Evolutionary conservation across 345 rosid genomes (phyloP).

Genomic region (Iberis pinnata): DNA sequence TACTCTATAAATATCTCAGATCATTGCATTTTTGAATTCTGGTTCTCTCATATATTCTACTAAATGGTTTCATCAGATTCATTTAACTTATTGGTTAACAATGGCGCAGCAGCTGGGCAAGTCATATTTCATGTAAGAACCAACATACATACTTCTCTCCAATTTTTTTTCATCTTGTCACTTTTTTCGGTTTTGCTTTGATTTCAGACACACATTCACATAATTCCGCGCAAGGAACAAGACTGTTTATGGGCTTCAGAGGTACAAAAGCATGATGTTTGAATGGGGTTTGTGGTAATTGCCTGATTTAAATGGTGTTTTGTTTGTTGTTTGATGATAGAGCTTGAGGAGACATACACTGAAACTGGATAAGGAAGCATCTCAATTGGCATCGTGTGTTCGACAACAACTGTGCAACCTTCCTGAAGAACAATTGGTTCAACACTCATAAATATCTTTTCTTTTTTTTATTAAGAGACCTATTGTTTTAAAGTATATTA

Average conservation of each 20-base stretch:
- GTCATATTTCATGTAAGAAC: slow-evolving; percentile 79
- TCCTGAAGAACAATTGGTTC: slow-evolving; percentile 42
- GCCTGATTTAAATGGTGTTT: neutral
- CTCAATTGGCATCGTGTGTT: slow-evolving; percentile 43
- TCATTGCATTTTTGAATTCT: slow-evolving; percentile 6
- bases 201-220: slow-evolving; percentile 94
- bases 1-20: slow-evolving; percentile 13
- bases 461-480: slow-evolving; percentile 4
- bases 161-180: no score
- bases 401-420: slow-evolving; percentile 42
- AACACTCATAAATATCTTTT: slow-evolving; percentile 20
- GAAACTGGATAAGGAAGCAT: slow-evolving; percentile 51
- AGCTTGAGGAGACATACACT: slow-evolving; percentile 52
- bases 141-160: neutral
- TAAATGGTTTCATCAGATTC: slow-evolving; percentile 51
- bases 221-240: slow-evolving; percentile 72
- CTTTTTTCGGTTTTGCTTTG: neutral
- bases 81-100: slow-evolving; percentile 86
- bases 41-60: neutral
- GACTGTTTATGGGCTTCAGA: slow-evolving; percentile 91
- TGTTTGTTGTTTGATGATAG: slow-evolving; percentile 36
- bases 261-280: slow-evolving; percentile 39
- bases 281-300: neutral
- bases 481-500: no score
- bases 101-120: slow-evolving; percentile 94